phyloP scores from a whole-genome alignment of 2,329 filamentous ascomycete species.

The Aureobasidium sp. region DNA sequence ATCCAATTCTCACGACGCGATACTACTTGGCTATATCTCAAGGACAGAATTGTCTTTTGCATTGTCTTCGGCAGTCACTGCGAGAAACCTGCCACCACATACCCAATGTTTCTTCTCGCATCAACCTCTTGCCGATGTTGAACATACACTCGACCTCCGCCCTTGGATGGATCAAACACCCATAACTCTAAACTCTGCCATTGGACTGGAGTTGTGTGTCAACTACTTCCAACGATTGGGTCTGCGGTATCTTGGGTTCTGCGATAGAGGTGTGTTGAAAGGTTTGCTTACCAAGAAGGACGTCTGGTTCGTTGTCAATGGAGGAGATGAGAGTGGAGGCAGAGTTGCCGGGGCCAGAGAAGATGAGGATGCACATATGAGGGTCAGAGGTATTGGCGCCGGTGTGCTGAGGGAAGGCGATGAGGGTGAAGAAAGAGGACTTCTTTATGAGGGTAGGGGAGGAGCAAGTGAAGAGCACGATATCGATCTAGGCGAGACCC shows the following conservation, averaged over 20 bases:
- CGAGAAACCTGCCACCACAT: constrained; percentile 55
- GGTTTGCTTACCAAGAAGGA: constrained; percentile 96
- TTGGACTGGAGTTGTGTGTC: constrained; percentile 74
- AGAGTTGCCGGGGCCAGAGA: neutral
- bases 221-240: constrained; percentile 94
- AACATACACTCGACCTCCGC: constrained; percentile 72
- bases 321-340: constrained; percentile 51
- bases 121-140: constrained; percentile 71
- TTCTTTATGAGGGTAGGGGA: constrained; percentile 23
- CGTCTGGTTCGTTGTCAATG: constrained; percentile 86
- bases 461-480: neutral
- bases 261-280: constrained; percentile 70
- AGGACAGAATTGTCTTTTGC: constrained; percentile 83
- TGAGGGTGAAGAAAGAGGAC: constrained; percentile 32
- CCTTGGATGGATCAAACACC: constrained; percentile 99
- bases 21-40: constrained; percentile 88
- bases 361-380: constrained; percentile 17
- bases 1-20: constrained; percentile 64
- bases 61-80: constrained; percentile 53
- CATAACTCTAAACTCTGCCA: constrained; percentile 68
- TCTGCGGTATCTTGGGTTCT: constrained; percentile 81
- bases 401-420: constrained; percentile 31
- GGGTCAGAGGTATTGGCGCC: constrained; percentile 24
- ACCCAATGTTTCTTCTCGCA: constrained; percentile 81
- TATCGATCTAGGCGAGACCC: neutral